phyloP scores from a whole-genome alignment of 495 filamentous ascomycete species.

The Hyaloscypha hepaticicola region DNA sequence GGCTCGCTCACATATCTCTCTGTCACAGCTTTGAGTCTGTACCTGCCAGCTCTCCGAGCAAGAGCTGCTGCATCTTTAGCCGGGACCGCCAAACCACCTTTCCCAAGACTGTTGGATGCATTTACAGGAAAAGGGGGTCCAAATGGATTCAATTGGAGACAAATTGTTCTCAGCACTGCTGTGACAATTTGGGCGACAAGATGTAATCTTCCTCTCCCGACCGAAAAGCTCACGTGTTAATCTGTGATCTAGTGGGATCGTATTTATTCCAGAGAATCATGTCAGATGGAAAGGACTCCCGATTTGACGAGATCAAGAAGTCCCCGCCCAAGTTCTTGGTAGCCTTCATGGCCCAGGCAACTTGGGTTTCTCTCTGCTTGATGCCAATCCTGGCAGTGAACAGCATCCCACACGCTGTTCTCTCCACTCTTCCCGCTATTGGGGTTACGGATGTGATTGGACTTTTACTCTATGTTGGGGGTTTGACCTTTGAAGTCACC shows the following conservation, averaged over 20 bases:
- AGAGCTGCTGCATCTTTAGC: slow-evolving; percentile 40
- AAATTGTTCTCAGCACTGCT: slow-evolving; percentile 55
- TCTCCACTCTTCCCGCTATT: slow-evolving; percentile 42
- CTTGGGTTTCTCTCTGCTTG: slow-evolving; percentile 60
- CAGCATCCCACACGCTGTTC: slow-evolving; percentile 49
- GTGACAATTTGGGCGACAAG: slow-evolving; percentile 58
- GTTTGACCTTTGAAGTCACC: slow-evolving; percentile 55
- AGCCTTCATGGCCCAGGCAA: slow-evolving; percentile 59
- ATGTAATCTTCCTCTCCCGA: slow-evolving; percentile 35
- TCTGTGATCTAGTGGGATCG: slow-evolving; percentile 47
- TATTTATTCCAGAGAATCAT: slow-evolving; percentile 59
- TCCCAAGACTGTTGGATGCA: slow-evolving; percentile 45
- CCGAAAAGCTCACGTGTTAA: slow-evolving; percentile 5
- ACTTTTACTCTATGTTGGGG: slow-evolving; percentile 51
- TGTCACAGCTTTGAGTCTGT: slow-evolving; percentile 55
- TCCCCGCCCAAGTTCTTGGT: slow-evolving; percentile 51
- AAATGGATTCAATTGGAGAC: slow-evolving; percentile 57
- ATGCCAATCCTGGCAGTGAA: slow-evolving; percentile 61
- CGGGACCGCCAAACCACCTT: slow-evolving; percentile 41
- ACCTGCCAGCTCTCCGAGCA: slow-evolving; percentile 56
- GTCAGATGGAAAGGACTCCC: slow-evolving; percentile 53
- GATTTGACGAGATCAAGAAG: slow-evolving; percentile 59
- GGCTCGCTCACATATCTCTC: slow-evolving; percentile 61
- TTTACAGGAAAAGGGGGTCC: slow-evolving; percentile 36
- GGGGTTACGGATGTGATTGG: slow-evolving; percentile 52